Evolutionary conservation across 2,329 filamentous ascomycete genomes (phyloP).

Genomic region (Tolypocladium tropicale): DNA sequence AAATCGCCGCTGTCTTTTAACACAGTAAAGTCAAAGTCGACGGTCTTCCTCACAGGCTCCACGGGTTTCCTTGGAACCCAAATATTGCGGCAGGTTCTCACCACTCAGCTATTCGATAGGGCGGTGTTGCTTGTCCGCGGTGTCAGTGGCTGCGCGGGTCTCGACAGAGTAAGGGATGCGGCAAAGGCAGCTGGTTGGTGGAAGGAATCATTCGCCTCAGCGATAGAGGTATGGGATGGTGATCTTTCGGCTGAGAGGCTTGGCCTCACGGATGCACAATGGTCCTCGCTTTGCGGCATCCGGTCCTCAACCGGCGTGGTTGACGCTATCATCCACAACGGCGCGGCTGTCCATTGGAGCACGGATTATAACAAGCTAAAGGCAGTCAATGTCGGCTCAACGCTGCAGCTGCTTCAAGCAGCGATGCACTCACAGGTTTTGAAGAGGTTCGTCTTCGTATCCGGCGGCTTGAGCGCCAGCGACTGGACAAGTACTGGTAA

Average conservation of each 20-base stretch:
- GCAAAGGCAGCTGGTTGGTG: neutral
- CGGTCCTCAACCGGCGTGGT: neutral
- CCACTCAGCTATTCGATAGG: neutral
- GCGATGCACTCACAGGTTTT: neutral
- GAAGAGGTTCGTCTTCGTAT: neutral
- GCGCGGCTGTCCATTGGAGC: neutral
- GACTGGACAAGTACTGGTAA: neutral
- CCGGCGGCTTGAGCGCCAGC: neutral
- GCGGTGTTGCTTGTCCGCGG: neutral
- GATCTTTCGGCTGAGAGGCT: neutral
- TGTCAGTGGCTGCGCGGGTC: neutral
- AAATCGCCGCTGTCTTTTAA: neutral
- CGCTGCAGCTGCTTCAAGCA: neutral
- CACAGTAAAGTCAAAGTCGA: neutral
- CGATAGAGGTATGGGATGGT: neutral
- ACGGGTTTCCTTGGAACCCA: neutral
- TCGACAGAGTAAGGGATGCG: neutral
- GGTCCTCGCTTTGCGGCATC: neutral
- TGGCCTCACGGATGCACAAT: neutral
- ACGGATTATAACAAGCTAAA: neutral
- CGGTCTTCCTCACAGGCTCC: neutral
- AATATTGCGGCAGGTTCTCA: neutral
- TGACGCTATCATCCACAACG: neutral
- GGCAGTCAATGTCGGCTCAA: neutral
- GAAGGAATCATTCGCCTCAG: neutral